phyloP scores from a whole-genome alignment of 345 rosid species.

The Sapria himalayana region DNA sequence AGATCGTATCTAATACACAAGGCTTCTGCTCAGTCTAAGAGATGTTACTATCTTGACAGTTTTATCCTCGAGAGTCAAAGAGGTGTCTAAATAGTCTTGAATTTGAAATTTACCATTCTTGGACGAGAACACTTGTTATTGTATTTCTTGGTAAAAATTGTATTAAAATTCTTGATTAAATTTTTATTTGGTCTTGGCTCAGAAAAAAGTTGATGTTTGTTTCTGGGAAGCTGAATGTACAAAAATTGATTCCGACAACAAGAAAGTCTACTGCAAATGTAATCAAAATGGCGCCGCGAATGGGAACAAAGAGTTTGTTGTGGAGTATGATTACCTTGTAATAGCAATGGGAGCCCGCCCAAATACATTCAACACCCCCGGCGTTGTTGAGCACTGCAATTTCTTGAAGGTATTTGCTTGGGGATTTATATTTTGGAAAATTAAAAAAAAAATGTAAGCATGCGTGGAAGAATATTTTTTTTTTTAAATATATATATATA shows the following conservation, averaged over 20 bases:
- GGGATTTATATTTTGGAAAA: neutral
- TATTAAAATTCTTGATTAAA: no score
- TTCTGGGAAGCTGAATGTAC: conserved; percentile 81
- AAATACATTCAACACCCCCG: conserved; percentile 91
- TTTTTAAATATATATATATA: no score
- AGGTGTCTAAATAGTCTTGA: no score
- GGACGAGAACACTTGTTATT: no score
- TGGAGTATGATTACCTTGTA: conserved; percentile 79
- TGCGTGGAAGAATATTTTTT: no score
- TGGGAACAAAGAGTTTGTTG: conserved; percentile 50
- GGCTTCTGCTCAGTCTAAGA: no score
- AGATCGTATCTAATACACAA: no score
- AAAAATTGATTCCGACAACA: conserved; percentile 60
- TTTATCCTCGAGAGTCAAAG: no score
- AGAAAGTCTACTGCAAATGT: conserved; percentile 61
- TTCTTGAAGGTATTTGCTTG: conserved; percentile 54
- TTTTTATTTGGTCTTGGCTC: no score
- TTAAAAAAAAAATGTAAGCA: neutral
- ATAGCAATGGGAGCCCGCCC: conserved; percentile 89
- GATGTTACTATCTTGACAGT: no score
- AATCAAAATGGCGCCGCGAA: conserved; percentile 18
- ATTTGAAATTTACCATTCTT: no score
- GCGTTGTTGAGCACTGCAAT: conserved; percentile 75
- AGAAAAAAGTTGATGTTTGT: conserved; percentile 36
- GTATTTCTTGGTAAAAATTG: no score